phyloP scores from a whole-genome alignment of 805 yeast genomes.

The Tetrapisispora iriomotensis region DNA sequence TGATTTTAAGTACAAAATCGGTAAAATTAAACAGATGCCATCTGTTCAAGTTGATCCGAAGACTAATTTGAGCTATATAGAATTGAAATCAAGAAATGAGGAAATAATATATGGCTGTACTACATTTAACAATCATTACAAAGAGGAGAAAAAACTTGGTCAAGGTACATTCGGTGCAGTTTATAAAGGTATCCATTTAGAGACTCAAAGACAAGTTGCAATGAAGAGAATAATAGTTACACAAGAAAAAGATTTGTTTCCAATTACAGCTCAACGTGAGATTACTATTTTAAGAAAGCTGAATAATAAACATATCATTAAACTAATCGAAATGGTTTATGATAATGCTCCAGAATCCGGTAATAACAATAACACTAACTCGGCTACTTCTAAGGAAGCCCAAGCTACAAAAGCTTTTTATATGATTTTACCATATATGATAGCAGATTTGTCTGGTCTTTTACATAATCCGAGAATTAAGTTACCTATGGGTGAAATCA shows the following conservation, averaged over 20 bases:
- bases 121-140: slow-evolving; percentile 21
- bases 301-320: slow-evolving; percentile 61
- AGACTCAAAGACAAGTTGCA: slow-evolving; percentile 60
- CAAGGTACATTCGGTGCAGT: slow-evolving; percentile 91
- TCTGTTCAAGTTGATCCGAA: slow-evolving; percentile 20
- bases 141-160: slow-evolving; percentile 45
- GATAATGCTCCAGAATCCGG: slow-evolving; percentile 31
- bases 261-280: slow-evolving; percentile 91
- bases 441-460: slow-evolving; percentile 83
- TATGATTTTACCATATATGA: slow-evolving; percentile 89
- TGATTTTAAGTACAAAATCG: slow-evolving; percentile 26
- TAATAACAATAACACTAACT: slow-evolving; percentile 4
- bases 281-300: slow-evolving; percentile 69
- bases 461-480: slow-evolving; percentile 65
- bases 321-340: slow-evolving; percentile 69
- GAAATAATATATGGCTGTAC: slow-evolving; percentile 28
- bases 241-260: slow-evolving; percentile 50
- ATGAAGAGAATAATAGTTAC: slow-evolving; percentile 69
- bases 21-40: slow-evolving; percentile 28
- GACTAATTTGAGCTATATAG: slow-evolving; percentile 22
- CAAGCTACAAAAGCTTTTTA: slow-evolving; percentile 39
- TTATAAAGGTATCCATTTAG: slow-evolving; percentile 52
- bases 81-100: slow-evolving; percentile 16
- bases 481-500: slow-evolving; percentile 58
- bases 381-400: slow-evolving; percentile 6